Evolutionary conservation across 306 rosid genomes (phyloP), one percentile per base, ranked within the genome.

Genomic region (Cicer chorassanicum): DNA sequence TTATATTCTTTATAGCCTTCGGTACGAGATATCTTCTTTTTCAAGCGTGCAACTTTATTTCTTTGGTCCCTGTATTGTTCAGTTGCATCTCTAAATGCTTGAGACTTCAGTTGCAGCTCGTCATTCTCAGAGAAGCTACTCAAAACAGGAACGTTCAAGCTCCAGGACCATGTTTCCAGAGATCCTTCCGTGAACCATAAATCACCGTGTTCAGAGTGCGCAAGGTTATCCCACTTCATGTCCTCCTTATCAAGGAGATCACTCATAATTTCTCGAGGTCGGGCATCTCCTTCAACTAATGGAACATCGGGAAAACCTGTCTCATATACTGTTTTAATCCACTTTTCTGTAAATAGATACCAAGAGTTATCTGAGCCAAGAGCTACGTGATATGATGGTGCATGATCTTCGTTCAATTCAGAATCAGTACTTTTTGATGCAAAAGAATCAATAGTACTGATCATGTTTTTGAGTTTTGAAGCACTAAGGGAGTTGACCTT

Each of bases 161-260:
- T 91, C 98, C 98, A 94, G 40, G 98, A 87, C 98, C 98, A 91
- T 69, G 98, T 91, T 44, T 94, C 98, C 1, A 91, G 82, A 80
- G 96, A 91, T 84, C 97, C 98, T 83, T 91, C 96, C 90, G 82
- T 86, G 80, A 67, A 75, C 96, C 96, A 90, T 75, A 94, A 79
- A 54, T 95, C 80, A 65, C 98, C 98, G 8, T 75, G 78, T 81
- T 82, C 93, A 29, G 98, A 91, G 53, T 85, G 88, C 3, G 92
- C 78, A 81, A 94, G 94, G 84, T 85, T 91, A 76, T 88, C 93
- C 98, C 98, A 94, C 82, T 91, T 94, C 89, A 87, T 83, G 18
- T 85, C 97, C 50, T 81, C 91, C 81, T 87, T 91, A 63, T 91
- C 96, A 70, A 94, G 96, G 72, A 90, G 93, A 56, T 2, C 77